These are phyloP conservation scores for Drosera capensis DNA, from an alignment of 148 eudicot species.

Conservation along the genomic window DNA sequence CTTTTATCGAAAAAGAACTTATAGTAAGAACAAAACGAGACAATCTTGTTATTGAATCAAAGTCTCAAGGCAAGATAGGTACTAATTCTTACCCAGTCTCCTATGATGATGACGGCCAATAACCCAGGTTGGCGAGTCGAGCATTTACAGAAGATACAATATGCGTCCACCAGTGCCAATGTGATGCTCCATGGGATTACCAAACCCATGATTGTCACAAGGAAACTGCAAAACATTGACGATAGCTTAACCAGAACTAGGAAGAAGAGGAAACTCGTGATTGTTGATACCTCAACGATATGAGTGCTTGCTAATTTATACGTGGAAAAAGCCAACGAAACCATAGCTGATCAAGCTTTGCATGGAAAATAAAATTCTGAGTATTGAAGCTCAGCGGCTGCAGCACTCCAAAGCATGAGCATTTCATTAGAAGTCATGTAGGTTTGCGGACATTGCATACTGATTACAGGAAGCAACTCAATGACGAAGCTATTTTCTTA, in stretches of 20 bases:
- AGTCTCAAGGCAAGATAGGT: neutral
- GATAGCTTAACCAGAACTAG: neutral
- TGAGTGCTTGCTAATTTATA: neutral
- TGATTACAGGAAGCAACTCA: too few relatives aligned
- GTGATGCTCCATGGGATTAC: slow-evolving; percentile 93
- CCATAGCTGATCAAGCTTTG: neutral
- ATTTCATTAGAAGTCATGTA: too few relatives aligned
- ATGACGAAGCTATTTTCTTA: too few relatives aligned
- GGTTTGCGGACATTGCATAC: too few relatives aligned
- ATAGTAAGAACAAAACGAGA: neutral
- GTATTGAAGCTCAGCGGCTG: too few relatives aligned
- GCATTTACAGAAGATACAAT: slow-evolving; percentile 43
- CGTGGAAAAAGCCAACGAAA: neutral
- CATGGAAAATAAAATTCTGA: neutral
- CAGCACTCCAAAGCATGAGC: too few relatives aligned
- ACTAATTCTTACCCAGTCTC: slow-evolving; percentile 67
- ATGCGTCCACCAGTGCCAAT: slow-evolving; percentile 57
- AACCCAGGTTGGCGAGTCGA: slow-evolving; percentile 53
- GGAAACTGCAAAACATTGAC: slow-evolving; percentile 82
- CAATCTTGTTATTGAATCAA: neutral
- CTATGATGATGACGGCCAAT: slow-evolving; percentile 39
- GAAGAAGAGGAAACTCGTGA: neutral
- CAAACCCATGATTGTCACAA: slow-evolving; percentile 83
- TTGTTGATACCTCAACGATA: neutral
- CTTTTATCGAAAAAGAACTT: neutral